A percentile compares a stretch with the other conserved stretches of the same genome.
Conservation (phyloP, 2,329 filamentous ascomycete species). For the Fusarium temperatum region DNA sequence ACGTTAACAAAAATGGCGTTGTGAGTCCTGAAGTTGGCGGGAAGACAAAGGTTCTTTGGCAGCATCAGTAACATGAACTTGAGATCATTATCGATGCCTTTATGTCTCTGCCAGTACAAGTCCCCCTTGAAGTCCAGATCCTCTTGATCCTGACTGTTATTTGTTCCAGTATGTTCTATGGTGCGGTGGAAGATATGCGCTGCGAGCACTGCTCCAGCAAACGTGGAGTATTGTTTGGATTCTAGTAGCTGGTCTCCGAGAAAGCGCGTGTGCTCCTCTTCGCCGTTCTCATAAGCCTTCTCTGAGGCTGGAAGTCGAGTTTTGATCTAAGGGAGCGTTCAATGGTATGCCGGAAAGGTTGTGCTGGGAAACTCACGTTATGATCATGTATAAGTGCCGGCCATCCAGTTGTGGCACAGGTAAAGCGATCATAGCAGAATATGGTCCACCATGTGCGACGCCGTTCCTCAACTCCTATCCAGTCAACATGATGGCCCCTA, state of each 20-base stretch:
- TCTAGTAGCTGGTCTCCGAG: slow-evolving; percentile 5
- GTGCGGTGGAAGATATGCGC: slow-evolving; percentile 15
- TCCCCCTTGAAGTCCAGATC: background rate
- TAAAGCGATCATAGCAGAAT: slow-evolving; percentile 20
- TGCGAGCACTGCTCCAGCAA: slow-evolving; percentile 3
- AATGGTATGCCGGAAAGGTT: background rate
- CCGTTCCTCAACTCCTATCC: slow-evolving; percentile 4
- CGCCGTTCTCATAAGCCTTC: background rate
- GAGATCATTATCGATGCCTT: slow-evolving; percentile 9
- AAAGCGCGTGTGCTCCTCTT: slow-evolving; percentile 2
- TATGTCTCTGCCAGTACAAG: slow-evolving; percentile 4
- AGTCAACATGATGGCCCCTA: background rate
- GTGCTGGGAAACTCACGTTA: background rate
- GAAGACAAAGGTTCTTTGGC: slow-evolving; percentile 12
- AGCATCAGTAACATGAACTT: slow-evolving; percentile 17
- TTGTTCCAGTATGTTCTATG: background rate
- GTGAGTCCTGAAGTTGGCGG: slow-evolving; percentile 2
- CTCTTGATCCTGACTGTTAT: background rate
- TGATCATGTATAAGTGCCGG: background rate
- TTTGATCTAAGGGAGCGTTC: background rate
- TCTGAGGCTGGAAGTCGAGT: slow-evolving; percentile 15
- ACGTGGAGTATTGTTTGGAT: background rate
- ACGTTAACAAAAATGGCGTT: slow-evolving; percentile 20
- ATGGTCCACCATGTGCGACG: slow-evolving; percentile 23
- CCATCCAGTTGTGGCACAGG: slow-evolving; percentile 19